These are phyloP conservation scores for Curvularia lunata DNA, from an alignment of 2,329 filamentous ascomycete species.

Conservation along the genomic window DNA sequence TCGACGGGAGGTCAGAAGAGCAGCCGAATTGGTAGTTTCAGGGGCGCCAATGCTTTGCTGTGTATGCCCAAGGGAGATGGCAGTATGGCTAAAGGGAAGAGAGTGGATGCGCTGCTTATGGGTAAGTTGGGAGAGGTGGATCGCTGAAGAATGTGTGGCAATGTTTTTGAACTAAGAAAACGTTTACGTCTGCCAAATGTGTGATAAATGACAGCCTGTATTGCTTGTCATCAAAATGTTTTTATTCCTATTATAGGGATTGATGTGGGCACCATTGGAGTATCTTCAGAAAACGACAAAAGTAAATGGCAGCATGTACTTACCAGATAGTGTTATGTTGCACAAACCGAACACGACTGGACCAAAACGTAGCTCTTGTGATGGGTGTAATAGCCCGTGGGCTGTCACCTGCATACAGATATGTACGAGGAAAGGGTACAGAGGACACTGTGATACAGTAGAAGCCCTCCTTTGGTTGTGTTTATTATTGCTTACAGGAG, in stretches of 20 bases:
- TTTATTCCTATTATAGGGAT: neutral
- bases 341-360: too few species aligned
- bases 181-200: neutral
- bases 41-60: conserved; percentile 84
- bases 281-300: neutral
- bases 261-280: neutral
- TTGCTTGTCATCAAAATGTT: neutral
- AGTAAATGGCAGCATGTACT: neutral
- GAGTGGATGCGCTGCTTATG: conserved; percentile 82
- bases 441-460: neutral
- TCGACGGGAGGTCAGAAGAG: conserved; percentile 93
- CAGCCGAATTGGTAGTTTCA: conserved; percentile 85
- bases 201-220: neutral
- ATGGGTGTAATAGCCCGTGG: neutral
- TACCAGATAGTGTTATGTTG: too few species aligned
- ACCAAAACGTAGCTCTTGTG: neutral
- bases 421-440: neutral
- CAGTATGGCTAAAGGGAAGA: conserved; percentile 70
- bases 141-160: neutral
- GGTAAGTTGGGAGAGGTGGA: conserved; percentile 22
- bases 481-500: neutral
- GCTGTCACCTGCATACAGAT: neutral
- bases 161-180: neutral
- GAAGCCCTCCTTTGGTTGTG: neutral
- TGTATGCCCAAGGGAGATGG: conserved; percentile 72